Evolutionary conservation across 2,329 filamentous ascomycete species (phyloP).

Genomic region (Microdochium nivale): DNA sequence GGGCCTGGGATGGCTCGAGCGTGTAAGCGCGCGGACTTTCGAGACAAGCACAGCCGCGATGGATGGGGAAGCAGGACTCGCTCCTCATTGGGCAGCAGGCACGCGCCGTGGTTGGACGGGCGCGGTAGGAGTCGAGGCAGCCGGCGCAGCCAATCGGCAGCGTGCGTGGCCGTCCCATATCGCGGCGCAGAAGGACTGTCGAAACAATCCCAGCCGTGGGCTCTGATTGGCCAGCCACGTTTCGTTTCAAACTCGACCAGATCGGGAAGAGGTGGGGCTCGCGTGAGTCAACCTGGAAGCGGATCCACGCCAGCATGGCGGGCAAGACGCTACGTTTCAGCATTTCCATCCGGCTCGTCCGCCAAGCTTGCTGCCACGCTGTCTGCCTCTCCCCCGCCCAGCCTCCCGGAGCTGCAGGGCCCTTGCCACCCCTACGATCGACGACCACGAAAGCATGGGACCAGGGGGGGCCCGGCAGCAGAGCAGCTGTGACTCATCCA

Average conservation of each 20-base stretch:
- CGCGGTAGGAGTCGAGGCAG: neutral
- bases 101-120: neutral
- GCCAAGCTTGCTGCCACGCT: neutral
- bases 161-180: neutral
- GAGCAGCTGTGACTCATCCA: neutral
- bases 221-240: neutral
- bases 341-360: neutral
- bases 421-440: no score
- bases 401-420: no score
- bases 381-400: neutral
- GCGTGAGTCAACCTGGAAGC: neutral
- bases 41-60: neutral
- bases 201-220: neutral
- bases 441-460: no score
- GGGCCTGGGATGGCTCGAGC: neutral
- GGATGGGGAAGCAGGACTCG: neutral
- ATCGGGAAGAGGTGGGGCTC: no score
- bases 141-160: neutral
- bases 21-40: neutral
- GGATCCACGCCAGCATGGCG: neutral
- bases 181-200: neutral
- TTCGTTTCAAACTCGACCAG: neutral
- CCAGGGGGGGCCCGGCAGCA: neutral
- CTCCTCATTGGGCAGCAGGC: neutral
- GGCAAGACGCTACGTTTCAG: neutral